Evolutionary conservation across 1,139 yeast species (phyloP), one percentile per base, ranked within the genome.

Genomic region (Taiozyma sp.): DNA sequence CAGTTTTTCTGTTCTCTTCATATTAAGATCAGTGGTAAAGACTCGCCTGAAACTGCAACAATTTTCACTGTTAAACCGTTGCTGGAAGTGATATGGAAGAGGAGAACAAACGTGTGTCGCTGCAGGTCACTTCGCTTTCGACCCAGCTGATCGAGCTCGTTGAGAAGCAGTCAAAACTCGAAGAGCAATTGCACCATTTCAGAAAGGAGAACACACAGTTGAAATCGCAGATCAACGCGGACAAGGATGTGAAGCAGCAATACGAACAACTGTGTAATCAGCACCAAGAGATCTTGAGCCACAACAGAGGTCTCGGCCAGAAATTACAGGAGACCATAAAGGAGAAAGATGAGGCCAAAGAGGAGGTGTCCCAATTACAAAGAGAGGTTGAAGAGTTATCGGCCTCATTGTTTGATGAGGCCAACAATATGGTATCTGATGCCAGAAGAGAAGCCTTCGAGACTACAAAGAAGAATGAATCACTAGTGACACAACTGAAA

Each of bases 381-480:
- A 78, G 74, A 21, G 96, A 88, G 64, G 85, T 88, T 30, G 93
- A 86, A 63, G 95, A 88, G 44, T 71, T 88, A 49, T 79, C 89
- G 1, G 88, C 83, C 2, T 80, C 89, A 2, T 68, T 88, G 43
- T 88, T 88, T 64, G 84, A 80, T 59, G 93, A 87, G 62, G 96
- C 96, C 22, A 87, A 87, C 63, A 75, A 76, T 47, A 86, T 85
- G 87, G 96, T 88, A 14, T 79, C 81, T 53, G 79, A 79, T 57
- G 95, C 93, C 1, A 78, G 84, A 52, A 70, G 77, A 57, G 85
- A 80, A 57, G 75, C 81, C 13, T 74, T 78, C 59, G 78, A 75
- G 48, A 72, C 73, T 54, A 80, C 80, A 56, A 66, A 75, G 43
- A 75, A 77, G 55, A 71, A 70, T 35, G 62, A 65, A 10, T 83